phyloP scores from a whole-genome alignment of 129 eudicot genomes.

The Lonicera japonica region DNA sequence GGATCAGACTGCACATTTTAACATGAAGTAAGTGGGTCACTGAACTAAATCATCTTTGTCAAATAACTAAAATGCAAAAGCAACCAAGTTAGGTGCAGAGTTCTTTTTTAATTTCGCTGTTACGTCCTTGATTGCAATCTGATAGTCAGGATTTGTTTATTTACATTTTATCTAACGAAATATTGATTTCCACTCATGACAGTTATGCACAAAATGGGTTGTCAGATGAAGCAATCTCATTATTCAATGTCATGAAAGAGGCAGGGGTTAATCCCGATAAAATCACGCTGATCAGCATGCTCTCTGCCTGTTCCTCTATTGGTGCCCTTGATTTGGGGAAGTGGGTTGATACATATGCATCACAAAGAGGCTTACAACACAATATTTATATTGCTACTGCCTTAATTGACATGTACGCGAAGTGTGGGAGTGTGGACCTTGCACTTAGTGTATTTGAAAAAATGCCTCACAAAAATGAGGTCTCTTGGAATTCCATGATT shows the following conservation, averaged over 20 bases:
- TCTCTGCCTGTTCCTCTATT: constrained; percentile 66
- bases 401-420: constrained; percentile 74
- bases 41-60: not conserved
- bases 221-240: constrained; percentile 62
- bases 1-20: no score
- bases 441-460: constrained; percentile 45
- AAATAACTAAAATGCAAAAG: no score
- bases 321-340: constrained; percentile 75
- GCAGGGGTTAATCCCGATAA: constrained; percentile 40
- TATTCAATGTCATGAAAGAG: constrained; percentile 51
- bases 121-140: not conserved
- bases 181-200: not conserved
- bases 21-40: no score
- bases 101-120: not conserved
- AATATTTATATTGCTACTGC: constrained; percentile 69
- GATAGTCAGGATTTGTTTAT: not conserved
- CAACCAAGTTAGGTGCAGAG: not conserved
- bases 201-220: constrained; percentile 81
- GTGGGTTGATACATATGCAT: constrained; percentile 53
- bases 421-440: constrained; percentile 52
- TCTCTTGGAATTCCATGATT: constrained; percentile 78
- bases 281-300: constrained; percentile 60
- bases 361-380: constrained; percentile 36
- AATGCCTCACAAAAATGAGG: constrained; percentile 49
- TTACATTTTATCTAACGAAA: not conserved